Conservation (phyloP, 164 flowering plant genomes). For the Kingdonia uniflora region DNA sequence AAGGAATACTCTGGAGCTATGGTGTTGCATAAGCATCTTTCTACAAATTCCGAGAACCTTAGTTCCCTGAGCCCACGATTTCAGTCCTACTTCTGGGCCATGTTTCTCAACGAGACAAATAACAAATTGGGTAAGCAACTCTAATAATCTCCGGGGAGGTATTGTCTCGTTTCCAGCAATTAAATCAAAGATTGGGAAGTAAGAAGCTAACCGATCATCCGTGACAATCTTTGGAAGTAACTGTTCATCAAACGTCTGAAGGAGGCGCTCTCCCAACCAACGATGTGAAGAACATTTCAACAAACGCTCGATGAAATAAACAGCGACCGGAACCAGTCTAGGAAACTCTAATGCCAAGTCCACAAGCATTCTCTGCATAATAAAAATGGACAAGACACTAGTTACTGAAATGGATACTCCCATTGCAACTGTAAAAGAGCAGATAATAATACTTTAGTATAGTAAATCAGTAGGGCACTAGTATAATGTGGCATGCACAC, state of each 20-base stretch:
- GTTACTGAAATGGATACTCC: no score
- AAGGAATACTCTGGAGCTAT: slow-evolving; percentile 69
- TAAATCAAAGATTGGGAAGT: slow-evolving; percentile 69
- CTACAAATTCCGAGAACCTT: slow-evolving; percentile 79
- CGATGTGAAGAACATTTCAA: slow-evolving; percentile 58
- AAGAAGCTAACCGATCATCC: slow-evolving; percentile 51
- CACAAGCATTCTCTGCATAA: slow-evolving; percentile 63
- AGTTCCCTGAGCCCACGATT: slow-evolving; percentile 86
- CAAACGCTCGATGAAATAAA: slow-evolving; percentile 60
- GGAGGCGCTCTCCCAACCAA: slow-evolving; percentile 75
- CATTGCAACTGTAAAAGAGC: no score
- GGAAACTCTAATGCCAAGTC: slow-evolving; percentile 41
- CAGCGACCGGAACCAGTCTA: slow-evolving; percentile 62
- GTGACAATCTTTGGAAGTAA: slow-evolving; percentile 53
- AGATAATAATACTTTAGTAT: no score
- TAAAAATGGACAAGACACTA: not conserved
- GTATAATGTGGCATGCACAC: no score
- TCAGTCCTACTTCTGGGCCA: slow-evolving; percentile 61
- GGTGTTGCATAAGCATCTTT: slow-evolving; percentile 72
- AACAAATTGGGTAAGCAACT: slow-evolving; percentile 57
- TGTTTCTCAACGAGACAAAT: slow-evolving; percentile 53
- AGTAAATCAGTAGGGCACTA: no score
- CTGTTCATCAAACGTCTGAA: slow-evolving; percentile 63
- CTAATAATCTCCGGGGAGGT: slow-evolving; percentile 62
- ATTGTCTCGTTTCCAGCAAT: slow-evolving; percentile 64